phyloP scores from a whole-genome alignment of 2,329 filamentous ascomycete species.

The Paecilomyces sp. region DNA sequence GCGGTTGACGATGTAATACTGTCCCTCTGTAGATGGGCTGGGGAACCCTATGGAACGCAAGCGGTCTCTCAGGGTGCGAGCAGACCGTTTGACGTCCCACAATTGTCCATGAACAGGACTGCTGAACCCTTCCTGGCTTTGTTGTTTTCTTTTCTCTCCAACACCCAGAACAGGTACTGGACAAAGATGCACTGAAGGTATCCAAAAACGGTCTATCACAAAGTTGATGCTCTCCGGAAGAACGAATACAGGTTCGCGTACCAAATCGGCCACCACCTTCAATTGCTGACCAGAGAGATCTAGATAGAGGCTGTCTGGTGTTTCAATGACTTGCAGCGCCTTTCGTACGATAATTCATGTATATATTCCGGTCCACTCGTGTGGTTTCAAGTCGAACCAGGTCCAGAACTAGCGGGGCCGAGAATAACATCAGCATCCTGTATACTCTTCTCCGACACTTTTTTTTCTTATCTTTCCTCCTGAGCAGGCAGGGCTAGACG shows the following conservation, averaged over 20 bases:
- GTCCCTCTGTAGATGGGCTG: slow-evolving; percentile 24
- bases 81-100: slow-evolving; percentile 45
- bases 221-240: neutral
- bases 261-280: neutral
- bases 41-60: slow-evolving; percentile 47
- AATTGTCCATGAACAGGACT: slow-evolving; percentile 33
- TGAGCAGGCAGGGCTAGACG: neutral
- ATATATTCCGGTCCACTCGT: neutral
- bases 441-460: neutral
- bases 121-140: slow-evolving; percentile 10
- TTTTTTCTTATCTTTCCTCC: neutral
- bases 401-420: neutral
- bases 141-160: neutral
- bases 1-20: neutral
- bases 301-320: neutral
- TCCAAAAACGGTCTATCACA: neutral
- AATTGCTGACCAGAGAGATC: neutral
- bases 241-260: neutral
- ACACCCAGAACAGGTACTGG: neutral
- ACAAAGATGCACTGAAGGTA: neutral
- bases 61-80: slow-evolving; percentile 42
- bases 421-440: neutral
- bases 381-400: neutral
- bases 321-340: neutral
- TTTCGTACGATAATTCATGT: neutral